phyloP scores from a whole-genome alignment of 768 basidiomycete species.

The Botryobasidium botryosum region DNA sequence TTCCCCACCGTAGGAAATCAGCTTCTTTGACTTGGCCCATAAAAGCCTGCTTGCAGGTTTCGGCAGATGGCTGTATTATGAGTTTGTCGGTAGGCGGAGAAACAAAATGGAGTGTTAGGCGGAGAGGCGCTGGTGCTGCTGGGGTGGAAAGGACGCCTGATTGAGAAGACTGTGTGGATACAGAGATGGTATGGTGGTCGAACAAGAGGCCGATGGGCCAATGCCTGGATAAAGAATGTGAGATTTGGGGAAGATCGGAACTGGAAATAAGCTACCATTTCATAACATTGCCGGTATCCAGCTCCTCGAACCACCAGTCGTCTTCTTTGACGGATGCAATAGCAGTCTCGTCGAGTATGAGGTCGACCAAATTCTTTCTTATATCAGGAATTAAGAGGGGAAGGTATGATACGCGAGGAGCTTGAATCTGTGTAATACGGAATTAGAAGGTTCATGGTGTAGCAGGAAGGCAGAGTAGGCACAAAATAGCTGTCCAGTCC shows the following conservation, averaged over 20 bases:
- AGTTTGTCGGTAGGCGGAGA: slow-evolving; percentile 79
- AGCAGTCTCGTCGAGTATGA: slow-evolving; percentile 78
- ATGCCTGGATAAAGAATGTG: slow-evolving; percentile 44
- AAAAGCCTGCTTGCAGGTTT: slow-evolving; percentile 83
- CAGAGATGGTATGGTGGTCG: slow-evolving; percentile 61
- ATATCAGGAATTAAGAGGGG: slow-evolving; percentile 83
- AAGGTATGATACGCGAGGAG: slow-evolving; percentile 83
- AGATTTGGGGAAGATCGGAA: not conserved
- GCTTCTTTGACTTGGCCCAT: slow-evolving; percentile 96
- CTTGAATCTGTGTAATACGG: slow-evolving; percentile 28
- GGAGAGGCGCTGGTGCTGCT: slow-evolving; percentile 39
- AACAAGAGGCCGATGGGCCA: slow-evolving; percentile 95
- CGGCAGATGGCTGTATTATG: slow-evolving; percentile 58
- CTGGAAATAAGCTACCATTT: slow-evolving; percentile 51
- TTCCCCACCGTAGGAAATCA: slow-evolving; percentile 94
- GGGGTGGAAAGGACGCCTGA: slow-evolving; percentile 1
- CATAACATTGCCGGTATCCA: slow-evolving; percentile 55
- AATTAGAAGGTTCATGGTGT: not conserved
- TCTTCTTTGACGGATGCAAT: slow-evolving; percentile 64
- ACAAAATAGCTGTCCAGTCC: slow-evolving; percentile 76
- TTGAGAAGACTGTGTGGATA: slow-evolving; percentile 2
- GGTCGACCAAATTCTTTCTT: slow-evolving; percentile 72
- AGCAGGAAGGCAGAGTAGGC: slow-evolving; percentile 5
- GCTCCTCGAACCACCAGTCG: slow-evolving; percentile 94
- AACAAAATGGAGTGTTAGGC: slow-evolving; percentile 72